Percentiles rank a stretch among this genome's conserved stretches.
Evolutionary conservation across 495 filamentous ascomycete genomes (phyloP).

Genomic region (Choiromyces venosus): DNA sequence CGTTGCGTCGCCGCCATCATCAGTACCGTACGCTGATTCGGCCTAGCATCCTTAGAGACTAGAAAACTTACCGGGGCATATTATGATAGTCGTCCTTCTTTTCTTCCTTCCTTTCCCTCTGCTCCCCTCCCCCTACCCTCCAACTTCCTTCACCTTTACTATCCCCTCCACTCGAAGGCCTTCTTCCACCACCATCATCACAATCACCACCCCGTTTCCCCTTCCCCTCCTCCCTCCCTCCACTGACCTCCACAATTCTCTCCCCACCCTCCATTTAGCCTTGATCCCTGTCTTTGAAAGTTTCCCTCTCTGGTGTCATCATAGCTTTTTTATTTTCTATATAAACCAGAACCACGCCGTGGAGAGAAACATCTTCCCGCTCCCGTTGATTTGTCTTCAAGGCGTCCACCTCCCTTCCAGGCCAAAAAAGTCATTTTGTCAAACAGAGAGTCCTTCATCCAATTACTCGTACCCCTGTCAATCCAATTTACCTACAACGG

Average conservation of each 20-base stretch:
- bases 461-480: conserved; percentile 4
- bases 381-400: conserved; percentile 28
- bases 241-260: neutral
- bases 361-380: conserved; percentile 16
- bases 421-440: conserved; percentile 10
- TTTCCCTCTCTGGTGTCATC: conserved; percentile 4
- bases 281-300: neutral
- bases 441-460: conserved; percentile 6
- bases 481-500: conserved; percentile 3
- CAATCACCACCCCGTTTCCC: neutral
- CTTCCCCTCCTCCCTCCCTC: neutral
- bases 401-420: neutral
- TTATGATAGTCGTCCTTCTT: neutral
- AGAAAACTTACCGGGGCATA: neutral
- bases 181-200: neutral
- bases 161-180: neutral
- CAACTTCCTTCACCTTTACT: neutral
- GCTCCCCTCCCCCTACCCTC: neutral
- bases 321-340: conserved; percentile 20
- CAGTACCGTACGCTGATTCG: neutral
- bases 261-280: neutral
- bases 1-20: conserved; percentile 3
- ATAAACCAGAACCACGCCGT: conserved; percentile 26
- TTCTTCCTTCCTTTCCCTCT: neutral
- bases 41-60: neutral